phyloP scores from a whole-genome alignment of 208 protist genomes.

The Leishmania lainsoni region DNA sequence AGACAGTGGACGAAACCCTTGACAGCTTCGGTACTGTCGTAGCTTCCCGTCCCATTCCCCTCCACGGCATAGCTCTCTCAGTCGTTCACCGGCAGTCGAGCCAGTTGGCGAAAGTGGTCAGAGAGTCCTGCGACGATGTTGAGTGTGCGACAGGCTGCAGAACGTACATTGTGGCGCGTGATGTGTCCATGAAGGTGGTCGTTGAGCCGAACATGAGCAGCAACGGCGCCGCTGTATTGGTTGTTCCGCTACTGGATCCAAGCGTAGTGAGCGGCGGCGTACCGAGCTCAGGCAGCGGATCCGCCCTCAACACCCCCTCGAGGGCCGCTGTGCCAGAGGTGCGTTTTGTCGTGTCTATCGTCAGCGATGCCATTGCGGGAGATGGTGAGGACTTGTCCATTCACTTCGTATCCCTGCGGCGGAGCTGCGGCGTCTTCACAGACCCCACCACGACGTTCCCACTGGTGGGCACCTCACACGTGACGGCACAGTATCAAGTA shows the following conservation, averaged over 20 bases:
- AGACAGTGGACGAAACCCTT: constrained; percentile 28
- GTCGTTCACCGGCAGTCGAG: constrained; percentile 24
- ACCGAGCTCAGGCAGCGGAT: background rate
- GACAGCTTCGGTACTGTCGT: constrained; percentile 35
- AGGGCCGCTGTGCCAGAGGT: constrained; percentile 9
- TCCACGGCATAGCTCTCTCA: constrained; percentile 29
- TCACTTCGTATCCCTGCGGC: constrained; percentile 26
- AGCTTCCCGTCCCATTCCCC: constrained; percentile 13
- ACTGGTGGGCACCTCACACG: constrained; percentile 11
- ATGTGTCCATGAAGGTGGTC: constrained; percentile 49
- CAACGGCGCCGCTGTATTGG: constrained; percentile 8
- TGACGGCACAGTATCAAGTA: constrained; percentile 29
- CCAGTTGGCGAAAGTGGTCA: constrained; percentile 28
- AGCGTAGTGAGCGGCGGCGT: background rate
- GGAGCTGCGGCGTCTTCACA: constrained; percentile 26
- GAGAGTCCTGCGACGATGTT: constrained; percentile 41
- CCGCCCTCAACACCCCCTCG: background rate
- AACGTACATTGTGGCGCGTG: constrained; percentile 36
- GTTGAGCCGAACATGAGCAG: constrained; percentile 28
- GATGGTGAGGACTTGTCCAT: constrained; percentile 41
- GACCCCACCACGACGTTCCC: constrained; percentile 9
- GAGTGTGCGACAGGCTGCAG: constrained; percentile 32
- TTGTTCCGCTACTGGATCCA: constrained; percentile 52
- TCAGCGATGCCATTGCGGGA: constrained; percentile 19
- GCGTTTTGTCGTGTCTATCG: constrained; percentile 35